Percentiles rank a stretch among this genome's conserved stretches.
Evolutionary conservation across 495 filamentous ascomycete species (phyloP).

Genomic region (Penicillium riverlandense): DNA sequence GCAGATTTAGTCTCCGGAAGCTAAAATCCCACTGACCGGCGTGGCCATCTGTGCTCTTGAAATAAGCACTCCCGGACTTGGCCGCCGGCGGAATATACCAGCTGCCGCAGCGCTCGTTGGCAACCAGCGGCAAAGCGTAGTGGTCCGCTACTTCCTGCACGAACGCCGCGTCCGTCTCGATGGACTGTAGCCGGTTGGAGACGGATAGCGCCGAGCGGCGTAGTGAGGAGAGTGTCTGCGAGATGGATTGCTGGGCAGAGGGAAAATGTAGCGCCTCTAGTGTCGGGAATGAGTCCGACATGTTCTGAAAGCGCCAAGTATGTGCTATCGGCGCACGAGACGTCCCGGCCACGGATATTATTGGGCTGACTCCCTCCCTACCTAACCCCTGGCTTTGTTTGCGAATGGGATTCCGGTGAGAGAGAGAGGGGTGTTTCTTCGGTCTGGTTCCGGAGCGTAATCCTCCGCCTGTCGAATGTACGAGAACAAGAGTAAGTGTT

Average conservation of each 20-base stretch:
- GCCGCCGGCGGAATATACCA: slow-evolving; percentile 76
- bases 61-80: slow-evolving; percentile 74
- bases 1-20: slow-evolving; percentile 73
- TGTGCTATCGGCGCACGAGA: too few relatives aligned
- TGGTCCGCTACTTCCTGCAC: slow-evolving; percentile 47
- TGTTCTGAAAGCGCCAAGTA: not conserved
- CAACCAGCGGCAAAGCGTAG: slow-evolving; percentile 68
- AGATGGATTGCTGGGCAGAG: slow-evolving; percentile 32
- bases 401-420: too few relatives aligned
- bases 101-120: slow-evolving; percentile 89
- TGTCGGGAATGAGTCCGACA: slow-evolving; percentile 25
- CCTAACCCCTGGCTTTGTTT: too few relatives aligned
- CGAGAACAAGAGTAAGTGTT: too few relatives aligned
- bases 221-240: slow-evolving; percentile 45
- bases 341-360: too few relatives aligned
- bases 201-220: slow-evolving; percentile 71
- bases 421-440: too few relatives aligned
- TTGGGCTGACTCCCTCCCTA: too few relatives aligned
- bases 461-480: too few relatives aligned
- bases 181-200: slow-evolving; percentile 69
- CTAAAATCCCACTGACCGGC: slow-evolving; percentile 84
- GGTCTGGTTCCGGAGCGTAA: too few relatives aligned
- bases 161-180: slow-evolving; percentile 61
- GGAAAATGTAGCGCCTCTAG: slow-evolving; percentile 38
- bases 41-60: slow-evolving; percentile 97